A percentile compares a stretch with the other conserved stretches of the same genome.
Conservation (phyloP, 2,329 filamentous ascomycete genomes). For the Dactylonectria macrodidyma region DNA sequence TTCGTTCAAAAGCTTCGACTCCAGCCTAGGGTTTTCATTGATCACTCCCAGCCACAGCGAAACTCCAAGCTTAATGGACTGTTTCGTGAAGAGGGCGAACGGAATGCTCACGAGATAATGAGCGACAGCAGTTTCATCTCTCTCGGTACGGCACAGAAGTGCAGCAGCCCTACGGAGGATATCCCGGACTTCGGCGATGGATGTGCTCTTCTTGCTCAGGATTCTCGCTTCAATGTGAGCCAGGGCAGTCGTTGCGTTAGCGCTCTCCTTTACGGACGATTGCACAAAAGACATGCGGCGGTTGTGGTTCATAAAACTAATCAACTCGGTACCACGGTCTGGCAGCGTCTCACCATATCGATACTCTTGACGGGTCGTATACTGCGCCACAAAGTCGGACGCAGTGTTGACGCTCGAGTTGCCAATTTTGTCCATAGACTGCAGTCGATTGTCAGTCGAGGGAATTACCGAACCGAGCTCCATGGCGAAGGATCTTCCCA, state of each 20-base stretch:
- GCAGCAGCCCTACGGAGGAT: conserved; percentile 88
- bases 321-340: conserved; percentile 77
- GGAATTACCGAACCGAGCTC: conserved; percentile 93
- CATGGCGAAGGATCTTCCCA: conserved; percentile 93
- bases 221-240: conserved; percentile 81
- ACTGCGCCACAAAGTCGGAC: conserved; percentile 96
- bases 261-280: conserved; percentile 67
- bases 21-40: conserved; percentile 92
- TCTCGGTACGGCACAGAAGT: conserved; percentile 83
- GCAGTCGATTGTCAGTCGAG: conserved; percentile 86
- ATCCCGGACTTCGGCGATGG: conserved; percentile 83
- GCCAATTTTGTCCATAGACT: conserved; percentile 83
- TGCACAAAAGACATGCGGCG: conserved; percentile 67
- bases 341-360: conserved; percentile 85
- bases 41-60: conserved; percentile 98
- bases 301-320: conserved; percentile 71
- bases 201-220: conserved; percentile 76
- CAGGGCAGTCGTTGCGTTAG: conserved; percentile 76
- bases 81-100: conserved; percentile 93
- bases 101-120: conserved; percentile 94
- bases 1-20: conserved; percentile 87
- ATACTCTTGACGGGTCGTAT: conserved; percentile 97
- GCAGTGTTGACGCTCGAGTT: conserved; percentile 88
- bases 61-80: conserved; percentile 94
- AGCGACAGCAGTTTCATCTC: conserved; percentile 83